Base-by-base conservation (phyloP, 345 rosid genomes). In the Syzygium grande region DNA sequence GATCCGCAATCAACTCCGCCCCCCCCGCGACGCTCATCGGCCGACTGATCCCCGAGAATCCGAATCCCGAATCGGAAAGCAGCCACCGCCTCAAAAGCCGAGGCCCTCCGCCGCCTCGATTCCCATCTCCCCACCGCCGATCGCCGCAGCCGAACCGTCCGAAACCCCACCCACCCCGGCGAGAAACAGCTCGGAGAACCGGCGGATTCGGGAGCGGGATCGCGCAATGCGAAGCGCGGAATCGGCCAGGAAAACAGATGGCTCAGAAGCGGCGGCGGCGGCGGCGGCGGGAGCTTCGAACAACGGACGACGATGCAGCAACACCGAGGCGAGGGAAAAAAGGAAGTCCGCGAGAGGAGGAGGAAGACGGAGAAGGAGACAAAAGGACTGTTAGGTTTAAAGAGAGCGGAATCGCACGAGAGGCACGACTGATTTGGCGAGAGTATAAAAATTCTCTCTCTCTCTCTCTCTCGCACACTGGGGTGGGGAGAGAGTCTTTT, bases 381-480 rank as follows among this genome's bases (percentile, higher is more conserved):
- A 22, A 54, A 54, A 19, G 65, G 87, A 86, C 87, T 73, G 87
- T 86, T 86, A 86, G 87, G 87, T 86, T 29, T 85, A 9, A 25
- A 25, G 80, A 68, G 80, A 16, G 83, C 59, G 41, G 13, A 65
- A 59, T 46, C 25, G 56, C 58, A 41, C 9, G 49, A 73, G 46
- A 84, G 41, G 41, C 41, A 53, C n/a, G 34, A 43, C 49, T 65
- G 73, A 25, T 38, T 38, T 17, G 58, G 54, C 7, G 29, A 65
- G 22, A 65, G 6, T 30, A 30, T 16, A 65, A 65, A 30, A 54
- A 63, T 21, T 87, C 84, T 80, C 86, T 85, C 86, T 17, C 11
- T 68, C 11, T 51, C 80, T n/a, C n/a, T n/a, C n/a, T n/a, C n/a
- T n/a, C 61, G 59, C 51, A 9, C 46, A 29, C 65, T 46, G 52